phyloP scores from a whole-genome alignment of 2,329 filamentous ascomycete genomes.

The Talaromyces rugulosus region DNA sequence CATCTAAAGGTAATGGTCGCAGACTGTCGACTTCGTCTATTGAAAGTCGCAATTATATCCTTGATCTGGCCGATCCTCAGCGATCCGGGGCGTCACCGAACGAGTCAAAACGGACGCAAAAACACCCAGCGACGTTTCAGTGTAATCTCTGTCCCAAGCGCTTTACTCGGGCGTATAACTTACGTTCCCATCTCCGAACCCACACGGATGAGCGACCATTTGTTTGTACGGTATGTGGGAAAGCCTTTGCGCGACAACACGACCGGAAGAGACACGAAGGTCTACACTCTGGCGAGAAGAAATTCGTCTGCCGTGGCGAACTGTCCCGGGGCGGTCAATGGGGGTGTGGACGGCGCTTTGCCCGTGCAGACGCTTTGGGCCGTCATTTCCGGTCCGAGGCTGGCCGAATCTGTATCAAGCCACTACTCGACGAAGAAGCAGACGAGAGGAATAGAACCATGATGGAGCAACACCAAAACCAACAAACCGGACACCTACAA shows the following conservation, averaged over 20 bases:
- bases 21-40: slow-evolving; percentile 45
- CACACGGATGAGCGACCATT: slow-evolving; percentile 97
- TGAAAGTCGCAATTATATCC: slow-evolving; percentile 69
- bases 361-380: slow-evolving; percentile 88
- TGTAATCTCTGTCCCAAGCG: slow-evolving; percentile 90
- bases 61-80: slow-evolving; percentile 84
- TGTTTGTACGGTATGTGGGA: slow-evolving; percentile 93
- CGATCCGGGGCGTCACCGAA: slow-evolving; percentile 62
- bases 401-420: slow-evolving; percentile 92
- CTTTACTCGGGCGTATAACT: slow-evolving; percentile 93
- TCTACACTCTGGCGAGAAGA: slow-evolving; percentile 95
- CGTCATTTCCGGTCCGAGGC: slow-evolving; percentile 95
- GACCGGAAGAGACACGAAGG: slow-evolving; percentile 97
- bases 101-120: slow-evolving; percentile 80
- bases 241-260: slow-evolving; percentile 95
- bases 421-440: slow-evolving; percentile 92
- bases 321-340: slow-evolving; percentile 78
- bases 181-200: slow-evolving; percentile 89
- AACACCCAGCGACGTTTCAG: slow-evolving; percentile 96
- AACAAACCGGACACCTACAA: slow-evolving; percentile 53
- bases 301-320: slow-evolving; percentile 92
- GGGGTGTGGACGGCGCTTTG: slow-evolving; percentile 91
- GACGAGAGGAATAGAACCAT: slow-evolving; percentile 71
- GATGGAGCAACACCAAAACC: slow-evolving; percentile 66
- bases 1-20: slow-evolving; percentile 36